These are phyloP conservation scores for Lentinula lateritia DNA, from an alignment of 768 basidiomycete species.

Conservation along the genomic window DNA sequence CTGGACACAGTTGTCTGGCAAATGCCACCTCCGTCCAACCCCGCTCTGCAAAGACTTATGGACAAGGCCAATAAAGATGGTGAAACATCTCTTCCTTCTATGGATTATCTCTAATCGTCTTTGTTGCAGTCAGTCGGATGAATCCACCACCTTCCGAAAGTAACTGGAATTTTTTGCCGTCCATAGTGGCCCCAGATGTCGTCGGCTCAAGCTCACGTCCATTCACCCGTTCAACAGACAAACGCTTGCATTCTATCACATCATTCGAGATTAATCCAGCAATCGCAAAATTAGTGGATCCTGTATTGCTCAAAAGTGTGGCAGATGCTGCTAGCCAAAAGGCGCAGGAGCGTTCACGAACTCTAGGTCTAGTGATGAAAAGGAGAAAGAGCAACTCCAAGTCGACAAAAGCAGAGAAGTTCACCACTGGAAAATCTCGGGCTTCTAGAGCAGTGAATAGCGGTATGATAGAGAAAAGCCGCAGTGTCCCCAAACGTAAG, in stretches of 20 bases:
- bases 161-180: neutral
- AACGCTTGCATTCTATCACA: neutral
- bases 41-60: neutral
- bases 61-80: neutral
- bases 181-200: neutral
- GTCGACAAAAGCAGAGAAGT: neutral
- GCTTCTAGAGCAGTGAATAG: neutral
- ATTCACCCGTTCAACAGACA: neutral
- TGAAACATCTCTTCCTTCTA: neutral
- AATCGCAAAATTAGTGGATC: neutral
- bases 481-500: neutral
- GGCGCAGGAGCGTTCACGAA: neutral
- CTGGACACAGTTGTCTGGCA: neutral
- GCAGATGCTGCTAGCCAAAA: neutral
- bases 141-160: neutral
- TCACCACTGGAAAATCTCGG: neutral
- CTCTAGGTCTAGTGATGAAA: neutral
- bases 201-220: neutral
- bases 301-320: neutral
- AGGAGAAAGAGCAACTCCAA: neutral
- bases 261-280: neutral
- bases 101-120: neutral
- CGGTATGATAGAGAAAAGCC: neutral
- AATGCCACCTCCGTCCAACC: constrained; percentile 4
- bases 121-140: neutral